Conservation (phyloP, 495 filamentous ascomycete genomes). For the Penicillium malachiteum region DNA sequence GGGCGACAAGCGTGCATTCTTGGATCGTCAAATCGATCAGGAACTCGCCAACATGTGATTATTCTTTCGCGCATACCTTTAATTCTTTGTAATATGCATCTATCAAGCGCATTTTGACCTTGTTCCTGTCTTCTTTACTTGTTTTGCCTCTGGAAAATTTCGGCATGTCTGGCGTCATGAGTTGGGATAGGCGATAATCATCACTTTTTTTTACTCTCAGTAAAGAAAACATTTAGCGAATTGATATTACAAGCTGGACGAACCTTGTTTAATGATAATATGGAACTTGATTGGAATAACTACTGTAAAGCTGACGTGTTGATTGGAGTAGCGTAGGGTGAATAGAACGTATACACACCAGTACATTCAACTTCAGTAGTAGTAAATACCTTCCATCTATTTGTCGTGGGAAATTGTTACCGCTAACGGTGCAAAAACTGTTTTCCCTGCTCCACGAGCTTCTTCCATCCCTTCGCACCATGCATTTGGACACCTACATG, state of each 20-base stretch:
- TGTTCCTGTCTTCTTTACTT: neutral
- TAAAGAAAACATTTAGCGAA: constrained; percentile 20
- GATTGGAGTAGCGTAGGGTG: no score
- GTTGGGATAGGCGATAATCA: constrained; percentile 10
- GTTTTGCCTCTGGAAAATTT: constrained; percentile 12
- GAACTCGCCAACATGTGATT: constrained; percentile 90
- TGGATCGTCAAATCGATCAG: constrained; percentile 88
- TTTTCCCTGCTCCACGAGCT: constrained; percentile 16
- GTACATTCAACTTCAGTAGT: no score
- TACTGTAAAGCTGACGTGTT: no score
- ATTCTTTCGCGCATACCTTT: constrained; percentile 10
- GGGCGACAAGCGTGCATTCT: constrained; percentile 77
- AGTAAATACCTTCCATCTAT: no score
- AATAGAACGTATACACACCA: no score
- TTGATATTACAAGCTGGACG: constrained; percentile 5
- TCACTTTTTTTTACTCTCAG: constrained; percentile 9
- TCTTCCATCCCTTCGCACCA: constrained; percentile 23
- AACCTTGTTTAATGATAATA: constrained; percentile 11
- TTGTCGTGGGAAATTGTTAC: no score
- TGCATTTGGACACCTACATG: constrained; percentile 21
- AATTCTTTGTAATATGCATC: constrained; percentile 24
- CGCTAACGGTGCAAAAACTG: constrained; percentile 13
- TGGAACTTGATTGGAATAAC: neutral
- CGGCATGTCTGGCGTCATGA: constrained; percentile 34
- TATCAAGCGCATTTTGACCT: constrained; percentile 14